These are phyloP conservation scores for Pyrenochaeta sp. DNA, from an alignment of 2,329 filamentous ascomycete species.

Conservation along the genomic window DNA sequence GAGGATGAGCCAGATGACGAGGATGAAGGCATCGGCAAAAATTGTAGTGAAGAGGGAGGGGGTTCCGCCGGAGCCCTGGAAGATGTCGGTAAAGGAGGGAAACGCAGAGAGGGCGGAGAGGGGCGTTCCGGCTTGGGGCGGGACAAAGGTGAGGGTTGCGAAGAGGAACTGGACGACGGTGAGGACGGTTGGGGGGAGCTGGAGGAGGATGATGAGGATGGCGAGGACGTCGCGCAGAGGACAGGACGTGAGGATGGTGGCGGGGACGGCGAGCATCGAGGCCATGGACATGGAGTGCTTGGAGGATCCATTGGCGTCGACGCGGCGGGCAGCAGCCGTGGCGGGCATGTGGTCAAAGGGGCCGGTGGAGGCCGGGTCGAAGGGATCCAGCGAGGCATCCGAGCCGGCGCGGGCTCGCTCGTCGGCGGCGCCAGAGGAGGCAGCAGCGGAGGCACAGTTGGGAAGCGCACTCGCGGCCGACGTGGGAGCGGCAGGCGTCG, in stretches of 20 bases:
- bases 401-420: conserved; percentile 52
- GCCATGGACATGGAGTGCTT: conserved; percentile 71
- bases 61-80: conserved; percentile 84
- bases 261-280: conserved; percentile 75
- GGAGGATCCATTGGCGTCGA: conserved; percentile 65
- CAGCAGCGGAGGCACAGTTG: conserved; percentile 20
- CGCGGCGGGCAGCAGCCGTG: conserved; percentile 69
- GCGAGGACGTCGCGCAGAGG: conserved; percentile 94
- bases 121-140: conserved; percentile 75
- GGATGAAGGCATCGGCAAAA: conserved; percentile 81
- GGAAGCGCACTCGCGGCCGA: conserved; percentile 5
- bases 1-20: conserved; percentile 85
- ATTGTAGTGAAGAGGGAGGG: conserved; percentile 86
- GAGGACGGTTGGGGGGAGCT: conserved; percentile 85
- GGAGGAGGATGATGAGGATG: conserved; percentile 93
- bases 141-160: conserved; percentile 90
- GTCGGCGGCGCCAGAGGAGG: conserved; percentile 12
- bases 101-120: conserved; percentile 76
- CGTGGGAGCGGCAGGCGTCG: conserved; percentile 15
- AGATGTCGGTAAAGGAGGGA: conserved; percentile 86
- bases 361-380: conserved; percentile 43
- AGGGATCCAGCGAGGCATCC: conserved; percentile 53
- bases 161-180: conserved; percentile 92
- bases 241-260: conserved; percentile 87
- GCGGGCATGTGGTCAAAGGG: conserved; percentile 47